Conservation (phyloP, 2,329 filamentous ascomycete species). For the Microsporum audouinii region DNA sequence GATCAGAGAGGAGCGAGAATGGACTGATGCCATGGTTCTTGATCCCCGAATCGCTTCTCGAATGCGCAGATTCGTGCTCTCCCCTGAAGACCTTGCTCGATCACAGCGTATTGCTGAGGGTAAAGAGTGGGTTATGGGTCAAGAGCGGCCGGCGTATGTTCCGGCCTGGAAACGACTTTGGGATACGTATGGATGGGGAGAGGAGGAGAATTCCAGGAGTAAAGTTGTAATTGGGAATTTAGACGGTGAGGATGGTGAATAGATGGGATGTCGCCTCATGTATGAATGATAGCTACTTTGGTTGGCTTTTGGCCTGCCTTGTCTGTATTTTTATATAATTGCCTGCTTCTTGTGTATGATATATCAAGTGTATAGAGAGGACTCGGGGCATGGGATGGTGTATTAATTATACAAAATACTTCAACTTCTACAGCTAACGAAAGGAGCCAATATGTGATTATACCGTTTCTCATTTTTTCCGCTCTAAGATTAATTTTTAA, state of each 20-base stretch:
- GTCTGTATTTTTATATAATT: background rate
- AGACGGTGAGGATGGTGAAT: conserved; percentile 20
- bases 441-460: background rate
- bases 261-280: background rate
- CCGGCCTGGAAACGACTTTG: conserved; percentile 30
- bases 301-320: background rate
- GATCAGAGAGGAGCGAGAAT: conserved; percentile 54
- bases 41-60: conserved; percentile 64
- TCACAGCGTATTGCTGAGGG: conserved; percentile 52
- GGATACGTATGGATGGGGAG: conserved; percentile 32
- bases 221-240: conserved; percentile 34
- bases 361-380: background rate
- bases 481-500: background rate
- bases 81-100: conserved; percentile 56
- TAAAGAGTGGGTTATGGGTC: conserved; percentile 58
- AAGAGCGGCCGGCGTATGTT: conserved; percentile 33
- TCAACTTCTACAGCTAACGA: background rate
- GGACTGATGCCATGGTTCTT: conserved; percentile 61
- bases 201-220: conserved; percentile 28
- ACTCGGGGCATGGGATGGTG: background rate
- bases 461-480: background rate
- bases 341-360: background rate
- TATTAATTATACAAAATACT: background rate
- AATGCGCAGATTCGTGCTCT: conserved; percentile 69
- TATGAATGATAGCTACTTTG: background rate